phyloP scores from a whole-genome alignment of 495 filamentous ascomycete genomes.

The Penicillium desertorum region DNA sequence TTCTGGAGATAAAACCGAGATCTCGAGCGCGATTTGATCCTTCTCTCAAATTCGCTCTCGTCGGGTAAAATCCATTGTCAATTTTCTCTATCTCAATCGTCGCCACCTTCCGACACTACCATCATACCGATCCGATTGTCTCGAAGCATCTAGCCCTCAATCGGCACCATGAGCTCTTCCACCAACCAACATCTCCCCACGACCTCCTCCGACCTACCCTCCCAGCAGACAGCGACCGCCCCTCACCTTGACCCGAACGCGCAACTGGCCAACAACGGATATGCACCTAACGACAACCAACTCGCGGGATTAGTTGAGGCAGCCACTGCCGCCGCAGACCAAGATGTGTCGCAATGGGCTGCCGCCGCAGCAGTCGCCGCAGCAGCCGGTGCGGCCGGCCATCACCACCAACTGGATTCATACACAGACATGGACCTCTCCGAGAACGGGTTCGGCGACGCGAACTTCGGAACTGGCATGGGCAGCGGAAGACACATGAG shows the following conservation, averaged over 20 bases:
- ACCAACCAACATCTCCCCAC: constrained; percentile 37
- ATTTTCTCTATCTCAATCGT: background rate
- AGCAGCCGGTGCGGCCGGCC: constrained; percentile 39
- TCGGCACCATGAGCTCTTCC: constrained; percentile 34
- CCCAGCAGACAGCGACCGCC: constrained; percentile 27
- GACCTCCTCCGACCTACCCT: constrained; percentile 31
- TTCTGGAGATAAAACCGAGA: background rate
- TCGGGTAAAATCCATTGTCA: background rate
- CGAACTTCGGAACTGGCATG: constrained; percentile 34
- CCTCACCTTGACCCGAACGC: constrained; percentile 38
- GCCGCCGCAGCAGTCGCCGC: constrained; percentile 39
- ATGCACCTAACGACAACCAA: constrained; percentile 48
- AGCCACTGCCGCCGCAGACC: constrained; percentile 52
- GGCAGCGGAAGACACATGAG: constrained; percentile 33
- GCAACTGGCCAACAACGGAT: constrained; percentile 33
- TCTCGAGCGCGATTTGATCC: background rate
- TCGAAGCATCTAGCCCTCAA: background rate
- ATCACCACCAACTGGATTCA: constrained; percentile 41
- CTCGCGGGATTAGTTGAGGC: constrained; percentile 55
- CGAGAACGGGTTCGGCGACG: constrained; percentile 45
- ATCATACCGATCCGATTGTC: constrained; percentile 7
- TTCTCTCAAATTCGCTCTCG: background rate
- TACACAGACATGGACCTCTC: constrained; percentile 46
- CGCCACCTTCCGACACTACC: background rate
- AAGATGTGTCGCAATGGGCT: constrained; percentile 49